Evolutionary conservation across 2,329 filamentous ascomycete species (phyloP), one percentile per base, ranked within the genome.

Genomic region (Alternaria panax): DNA sequence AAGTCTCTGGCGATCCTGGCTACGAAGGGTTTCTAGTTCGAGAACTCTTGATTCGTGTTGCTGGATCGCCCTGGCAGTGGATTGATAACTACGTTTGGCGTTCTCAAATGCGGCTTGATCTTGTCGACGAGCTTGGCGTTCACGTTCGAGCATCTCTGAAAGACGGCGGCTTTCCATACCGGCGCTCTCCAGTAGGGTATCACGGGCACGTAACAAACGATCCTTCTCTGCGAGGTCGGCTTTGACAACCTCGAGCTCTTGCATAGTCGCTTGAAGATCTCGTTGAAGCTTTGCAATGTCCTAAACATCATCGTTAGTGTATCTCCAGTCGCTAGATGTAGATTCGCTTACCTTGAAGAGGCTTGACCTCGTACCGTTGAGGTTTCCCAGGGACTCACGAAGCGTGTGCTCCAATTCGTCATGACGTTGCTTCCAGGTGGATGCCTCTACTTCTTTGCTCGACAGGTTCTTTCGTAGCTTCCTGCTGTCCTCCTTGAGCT

Each of bases 391-490:
- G 5, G 92, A 91, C 73, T 94, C 91, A 42, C 93, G 87, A 66
- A 99, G 84, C 72, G 92, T 94, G 73, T 88, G 92, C 81, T 98
- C 95, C 54, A 98, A 85, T 77, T 97, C 93, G 76, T 92, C 88
- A 51, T 97, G 84, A 64, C 92, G 88, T 79, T 96, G 92, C 80
- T 95, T 96, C 91, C 92, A 97, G 65, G 93, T 91, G 9, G 88
- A 89, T 8, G 92, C 92, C 77, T 98, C 95, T 48, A 94, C 90
- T 77, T 98, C 93, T 54, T 92, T 89, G 48, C 88, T 89, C 12
- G 90, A 91, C 46, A 98, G 83, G 68, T 83, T 92, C 84, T 96
- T 95, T 73, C 92, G 90, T 66, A 98, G 82, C 71, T 87, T 88
- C 64, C 93, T 86, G 25, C 89, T 87, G 73, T 98, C 95, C 63